These are phyloP conservation scores for Yamadazyma nakazawae DNA, from an alignment of 805 yeast species.

Conservation along the genomic window DNA sequence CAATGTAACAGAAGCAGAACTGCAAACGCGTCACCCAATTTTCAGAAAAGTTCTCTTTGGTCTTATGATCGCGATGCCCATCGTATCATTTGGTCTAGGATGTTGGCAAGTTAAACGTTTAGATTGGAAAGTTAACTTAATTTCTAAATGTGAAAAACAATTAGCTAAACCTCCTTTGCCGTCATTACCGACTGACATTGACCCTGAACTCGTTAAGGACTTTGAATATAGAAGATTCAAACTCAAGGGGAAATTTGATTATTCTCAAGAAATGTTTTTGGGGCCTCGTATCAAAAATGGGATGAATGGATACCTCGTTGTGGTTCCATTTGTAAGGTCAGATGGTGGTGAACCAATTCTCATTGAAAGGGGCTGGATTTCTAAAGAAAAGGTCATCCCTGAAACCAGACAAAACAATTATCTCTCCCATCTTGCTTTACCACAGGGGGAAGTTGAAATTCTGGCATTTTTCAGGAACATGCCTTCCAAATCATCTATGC, in stretches of 20 bases:
- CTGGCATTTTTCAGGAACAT: slow-evolving; percentile 72
- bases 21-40: slow-evolving; percentile 34
- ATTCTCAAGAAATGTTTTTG: slow-evolving; percentile 82
- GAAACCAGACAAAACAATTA: slow-evolving; percentile 43
- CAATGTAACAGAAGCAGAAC: slow-evolving; percentile 36
- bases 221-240: slow-evolving; percentile 80
- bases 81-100: slow-evolving; percentile 80
- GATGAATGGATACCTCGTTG: slow-evolving; percentile 69
- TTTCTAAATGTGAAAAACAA: slow-evolving; percentile 79
- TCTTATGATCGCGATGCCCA: slow-evolving; percentile 70
- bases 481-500: slow-evolving; percentile 57
- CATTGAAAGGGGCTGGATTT: slow-evolving; percentile 90
- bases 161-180: slow-evolving; percentile 69
- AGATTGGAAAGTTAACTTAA: slow-evolving; percentile 82
- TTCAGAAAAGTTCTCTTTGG: slow-evolving; percentile 42
- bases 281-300: slow-evolving; percentile 80
- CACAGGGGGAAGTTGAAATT: slow-evolving; percentile 67
- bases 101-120: slow-evolving; percentile 89
- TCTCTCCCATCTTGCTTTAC: slow-evolving; percentile 68
- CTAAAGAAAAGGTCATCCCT: slow-evolving; percentile 62
- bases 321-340: slow-evolving; percentile 76
- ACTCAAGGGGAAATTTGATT: slow-evolving; percentile 76
- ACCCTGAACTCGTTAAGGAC: slow-evolving; percentile 62
- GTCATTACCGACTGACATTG: slow-evolving; percentile 58
- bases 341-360: slow-evolving; percentile 75